Conservation (phyloP, 768 basidiomycete species). For the Boletus eberwhitei region DNA sequence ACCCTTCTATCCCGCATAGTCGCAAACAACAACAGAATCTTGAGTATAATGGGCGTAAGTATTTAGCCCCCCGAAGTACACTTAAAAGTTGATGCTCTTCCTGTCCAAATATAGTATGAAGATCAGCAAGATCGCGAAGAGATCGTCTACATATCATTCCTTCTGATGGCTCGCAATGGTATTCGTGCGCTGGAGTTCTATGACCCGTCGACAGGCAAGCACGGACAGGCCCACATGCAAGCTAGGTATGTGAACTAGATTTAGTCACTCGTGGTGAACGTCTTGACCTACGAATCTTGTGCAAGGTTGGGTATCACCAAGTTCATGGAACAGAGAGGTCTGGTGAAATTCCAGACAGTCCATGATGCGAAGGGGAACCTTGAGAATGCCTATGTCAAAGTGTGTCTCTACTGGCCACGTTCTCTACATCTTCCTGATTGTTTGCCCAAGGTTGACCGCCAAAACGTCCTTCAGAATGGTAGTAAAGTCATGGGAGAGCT, state of each 20-base stretch:
- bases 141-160: constrained; percentile 76
- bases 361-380: constrained; percentile 55
- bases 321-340: constrained; percentile 66
- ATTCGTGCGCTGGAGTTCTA: constrained; percentile 79
- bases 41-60: constrained; percentile 76
- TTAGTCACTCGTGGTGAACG: neutral
- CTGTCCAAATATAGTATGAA: constrained; percentile 49
- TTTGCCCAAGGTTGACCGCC: constrained; percentile 60
- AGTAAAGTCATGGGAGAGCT: constrained; percentile 68
- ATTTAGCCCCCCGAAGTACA: neutral
- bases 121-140: constrained; percentile 69
- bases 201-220: constrained; percentile 76
- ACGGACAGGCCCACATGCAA: constrained; percentile 90
- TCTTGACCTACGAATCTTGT: neutral
- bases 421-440: neutral
- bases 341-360: constrained; percentile 69
- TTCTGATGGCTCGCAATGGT: constrained; percentile 84
- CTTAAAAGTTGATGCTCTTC: neutral
- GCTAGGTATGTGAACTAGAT: constrained; percentile 53
- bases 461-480: constrained; percentile 62
- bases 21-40: constrained; percentile 69
- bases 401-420: constrained; percentile 31
- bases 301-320: constrained; percentile 77
- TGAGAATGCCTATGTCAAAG: constrained; percentile 67
- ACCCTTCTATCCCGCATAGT: constrained; percentile 38